A percentile compares a stretch with the other conserved stretches of the same genome.
These are phyloP conservation scores for Paxillus rubicundulus DNA, from an alignment of 768 basidiomycete species.

Conservation along the genomic window DNA sequence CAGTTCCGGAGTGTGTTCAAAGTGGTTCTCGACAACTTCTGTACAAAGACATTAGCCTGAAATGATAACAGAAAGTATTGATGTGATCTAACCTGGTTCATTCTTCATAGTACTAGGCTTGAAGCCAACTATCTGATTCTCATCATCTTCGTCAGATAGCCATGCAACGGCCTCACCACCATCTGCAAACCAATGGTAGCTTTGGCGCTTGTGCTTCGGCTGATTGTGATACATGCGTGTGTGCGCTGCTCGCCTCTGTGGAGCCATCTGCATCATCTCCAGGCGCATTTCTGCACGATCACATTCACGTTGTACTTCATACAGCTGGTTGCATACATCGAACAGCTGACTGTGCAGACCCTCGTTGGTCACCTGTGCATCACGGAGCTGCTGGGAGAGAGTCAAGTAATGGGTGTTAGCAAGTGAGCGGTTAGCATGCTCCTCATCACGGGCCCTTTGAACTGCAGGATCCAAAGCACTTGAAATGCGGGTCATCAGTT, in stretches of 20 bases:
- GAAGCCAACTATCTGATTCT: neutral
- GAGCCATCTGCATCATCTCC: too few species aligned
- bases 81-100: neutral
- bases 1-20: neutral
- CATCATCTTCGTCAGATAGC: conserved; percentile 6
- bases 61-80: neutral
- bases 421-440: conserved; percentile 15
- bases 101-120: neutral
- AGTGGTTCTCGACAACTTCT: neutral
- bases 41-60: neutral
- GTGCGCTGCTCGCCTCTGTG: neutral
- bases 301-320: conserved; percentile 4
- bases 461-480: conserved; percentile 26
- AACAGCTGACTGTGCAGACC: too few species aligned
- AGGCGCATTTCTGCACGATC: conserved; percentile 18
- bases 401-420: conserved; percentile 25
- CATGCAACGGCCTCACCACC: conserved; percentile 2
- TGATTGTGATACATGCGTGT: neutral
- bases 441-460: too few species aligned
- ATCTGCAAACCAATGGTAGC: conserved; percentile 1
- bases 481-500: conserved; percentile 19
- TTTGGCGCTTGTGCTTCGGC: conserved; percentile 1
- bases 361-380: conserved; percentile 18
- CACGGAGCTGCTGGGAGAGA: too few species aligned
- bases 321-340: conserved; percentile 18